Conservation (phyloP, 305 asterid species). For the Fraxinus floribunda region DNA sequence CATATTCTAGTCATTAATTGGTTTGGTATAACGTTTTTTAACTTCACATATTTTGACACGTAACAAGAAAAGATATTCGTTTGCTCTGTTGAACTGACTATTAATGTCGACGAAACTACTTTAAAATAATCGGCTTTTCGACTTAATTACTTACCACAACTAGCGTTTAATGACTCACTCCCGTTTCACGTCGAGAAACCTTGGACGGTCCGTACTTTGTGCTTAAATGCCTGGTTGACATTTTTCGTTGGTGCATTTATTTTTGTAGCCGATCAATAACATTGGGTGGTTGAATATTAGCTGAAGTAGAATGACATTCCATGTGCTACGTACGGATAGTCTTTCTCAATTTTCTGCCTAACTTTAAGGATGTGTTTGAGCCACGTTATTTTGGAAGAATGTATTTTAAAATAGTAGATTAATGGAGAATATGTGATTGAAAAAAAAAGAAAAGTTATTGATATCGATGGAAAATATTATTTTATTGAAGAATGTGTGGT, state of each 20-base stretch:
- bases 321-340: background rate
- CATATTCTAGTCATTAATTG: background rate
- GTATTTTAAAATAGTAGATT: too few relatives aligned
- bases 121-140: background rate
- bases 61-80: background rate
- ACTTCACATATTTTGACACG: background rate
- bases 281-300: background rate
- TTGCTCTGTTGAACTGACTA: background rate
- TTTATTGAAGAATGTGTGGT: too few relatives aligned
- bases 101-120: background rate
- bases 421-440: too few relatives aligned
- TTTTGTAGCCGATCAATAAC: conserved; percentile 9
- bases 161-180: background rate
- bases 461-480: too few relatives aligned
- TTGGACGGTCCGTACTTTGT: background rate
- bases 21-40: background rate
- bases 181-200: background rate
- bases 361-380: too few relatives aligned
- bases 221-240: background rate
- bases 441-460: too few relatives aligned
- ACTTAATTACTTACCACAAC: background rate
- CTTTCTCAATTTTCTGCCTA: background rate
- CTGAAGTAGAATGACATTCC: background rate
- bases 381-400: too few relatives aligned
- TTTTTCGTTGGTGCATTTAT: conserved; percentile 22